Conservation (phyloP, 2,329 filamentous ascomycete genomes). For the Rutstroemia sp. region DNA sequence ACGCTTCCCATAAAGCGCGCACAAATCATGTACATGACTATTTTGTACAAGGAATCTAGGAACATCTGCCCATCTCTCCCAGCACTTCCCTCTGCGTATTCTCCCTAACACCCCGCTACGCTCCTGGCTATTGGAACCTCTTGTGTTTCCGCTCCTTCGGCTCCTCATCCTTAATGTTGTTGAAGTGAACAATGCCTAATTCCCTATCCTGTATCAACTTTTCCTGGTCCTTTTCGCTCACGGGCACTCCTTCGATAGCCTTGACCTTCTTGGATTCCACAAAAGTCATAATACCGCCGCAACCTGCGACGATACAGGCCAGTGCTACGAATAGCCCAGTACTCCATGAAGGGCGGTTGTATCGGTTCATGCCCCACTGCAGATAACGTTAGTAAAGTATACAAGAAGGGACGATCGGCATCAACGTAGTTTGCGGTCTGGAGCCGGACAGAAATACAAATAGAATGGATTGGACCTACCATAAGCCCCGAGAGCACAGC, state of each 20-base stretch:
- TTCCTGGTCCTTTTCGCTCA: slow-evolving; percentile 48
- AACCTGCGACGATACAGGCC: slow-evolving; percentile 60
- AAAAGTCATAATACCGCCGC: slow-evolving; percentile 64
- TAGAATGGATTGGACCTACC: not conserved
- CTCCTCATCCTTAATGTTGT: slow-evolving; percentile 46
- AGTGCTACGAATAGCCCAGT: slow-evolving; percentile 73
- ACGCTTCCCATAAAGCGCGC: not conserved
- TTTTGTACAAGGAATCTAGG: not conserved
- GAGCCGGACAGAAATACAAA: too few species aligned
- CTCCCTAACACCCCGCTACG: not conserved
- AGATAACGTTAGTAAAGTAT: not conserved
- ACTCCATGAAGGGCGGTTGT: slow-evolving; percentile 68
- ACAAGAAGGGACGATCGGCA: too few species aligned
- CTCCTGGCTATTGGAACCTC: not conserved
- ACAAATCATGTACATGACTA: not conserved
- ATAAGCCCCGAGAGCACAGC: slow-evolving; percentile 67
- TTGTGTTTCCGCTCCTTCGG: slow-evolving; percentile 31
- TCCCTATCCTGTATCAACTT: slow-evolving; percentile 45
- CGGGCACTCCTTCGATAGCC: slow-evolving; percentile 60
- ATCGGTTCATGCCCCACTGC: slow-evolving; percentile 66
- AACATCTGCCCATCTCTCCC: not conserved
- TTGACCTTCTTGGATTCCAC: slow-evolving; percentile 67
- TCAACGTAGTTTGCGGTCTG: too few species aligned
- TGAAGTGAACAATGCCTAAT: slow-evolving; percentile 50
- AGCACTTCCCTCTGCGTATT: not conserved